Conservation (phyloP, 148 eudicot genomes). For the Spergularia bocconei region DNA sequence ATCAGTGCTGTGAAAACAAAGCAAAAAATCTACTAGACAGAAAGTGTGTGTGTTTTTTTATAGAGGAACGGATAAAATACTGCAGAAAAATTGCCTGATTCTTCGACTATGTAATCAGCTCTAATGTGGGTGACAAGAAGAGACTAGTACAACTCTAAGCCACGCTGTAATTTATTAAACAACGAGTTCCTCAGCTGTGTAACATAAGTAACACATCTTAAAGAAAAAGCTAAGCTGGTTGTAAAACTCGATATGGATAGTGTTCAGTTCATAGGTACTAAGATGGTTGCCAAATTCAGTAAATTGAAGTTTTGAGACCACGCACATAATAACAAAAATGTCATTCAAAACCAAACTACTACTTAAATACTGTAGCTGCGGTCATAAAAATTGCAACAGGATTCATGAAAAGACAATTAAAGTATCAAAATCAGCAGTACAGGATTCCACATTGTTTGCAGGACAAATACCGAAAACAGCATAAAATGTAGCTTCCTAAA, state of each 20-base stretch:
- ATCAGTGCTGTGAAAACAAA: not conserved
- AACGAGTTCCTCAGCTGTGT: too few species aligned
- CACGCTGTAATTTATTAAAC: too few species aligned
- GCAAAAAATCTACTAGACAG: not conserved
- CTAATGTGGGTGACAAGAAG: too few species aligned
- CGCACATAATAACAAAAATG: not conserved
- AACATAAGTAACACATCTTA: too few species aligned
- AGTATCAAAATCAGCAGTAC: not conserved
- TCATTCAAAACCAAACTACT: not conserved
- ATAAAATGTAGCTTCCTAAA: not conserved
- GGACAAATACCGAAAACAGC: not conserved
- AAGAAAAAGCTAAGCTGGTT: too few species aligned
- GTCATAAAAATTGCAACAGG: not conserved
- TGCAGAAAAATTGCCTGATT: too few species aligned
- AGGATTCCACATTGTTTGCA: not conserved
- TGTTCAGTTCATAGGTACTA: too few species aligned
- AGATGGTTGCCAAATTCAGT: not conserved
- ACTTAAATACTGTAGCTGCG: not conserved
- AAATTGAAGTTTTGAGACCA: not conserved
- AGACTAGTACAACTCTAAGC: too few species aligned
- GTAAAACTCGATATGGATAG: too few species aligned
- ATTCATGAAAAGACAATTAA: not conserved
- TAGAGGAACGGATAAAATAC: too few species aligned
- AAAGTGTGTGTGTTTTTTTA: too few species aligned
- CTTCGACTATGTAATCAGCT: too few species aligned